phyloP scores from a whole-genome alignment of 148 eudicot species.

The Polygonum aviculare region DNA sequence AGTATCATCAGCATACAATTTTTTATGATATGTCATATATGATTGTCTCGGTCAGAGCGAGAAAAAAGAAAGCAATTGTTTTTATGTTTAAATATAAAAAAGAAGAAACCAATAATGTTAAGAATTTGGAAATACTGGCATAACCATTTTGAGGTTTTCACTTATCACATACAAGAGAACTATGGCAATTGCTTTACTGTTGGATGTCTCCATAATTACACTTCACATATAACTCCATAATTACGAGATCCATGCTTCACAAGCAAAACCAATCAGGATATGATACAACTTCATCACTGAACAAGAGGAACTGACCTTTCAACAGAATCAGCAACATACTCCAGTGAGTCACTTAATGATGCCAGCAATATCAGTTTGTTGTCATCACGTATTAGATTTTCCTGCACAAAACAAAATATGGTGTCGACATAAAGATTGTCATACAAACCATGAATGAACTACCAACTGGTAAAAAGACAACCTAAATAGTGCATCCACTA shows the following conservation, averaged over 20 bases:
- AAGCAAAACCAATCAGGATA: conserved; percentile 3
- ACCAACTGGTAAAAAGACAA: conserved; percentile 1
- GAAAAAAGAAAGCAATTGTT: neutral
- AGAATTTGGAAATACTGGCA: neutral
- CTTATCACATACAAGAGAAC: neutral
- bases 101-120: neutral
- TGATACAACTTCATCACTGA: neutral
- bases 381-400: conserved; percentile 89
- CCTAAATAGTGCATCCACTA: conserved; percentile 2
- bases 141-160: neutral
- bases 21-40: neutral
- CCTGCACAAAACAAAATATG: conserved; percentile 44
- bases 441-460: neutral
- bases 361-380: conserved; percentile 88
- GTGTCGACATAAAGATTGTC: neutral
- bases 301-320: conserved; percentile 54
- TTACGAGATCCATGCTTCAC: neutral
- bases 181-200: neutral
- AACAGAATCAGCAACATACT: conserved; percentile 97
- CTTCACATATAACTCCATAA: neutral
- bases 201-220: neutral
- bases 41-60: neutral
- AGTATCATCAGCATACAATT: neutral
- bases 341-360: conserved; percentile 92
- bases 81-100: neutral